Evolutionary conservation across 495 filamentous ascomycete genomes (phyloP).

Genomic region (Trichoderma erinaceum): DNA sequence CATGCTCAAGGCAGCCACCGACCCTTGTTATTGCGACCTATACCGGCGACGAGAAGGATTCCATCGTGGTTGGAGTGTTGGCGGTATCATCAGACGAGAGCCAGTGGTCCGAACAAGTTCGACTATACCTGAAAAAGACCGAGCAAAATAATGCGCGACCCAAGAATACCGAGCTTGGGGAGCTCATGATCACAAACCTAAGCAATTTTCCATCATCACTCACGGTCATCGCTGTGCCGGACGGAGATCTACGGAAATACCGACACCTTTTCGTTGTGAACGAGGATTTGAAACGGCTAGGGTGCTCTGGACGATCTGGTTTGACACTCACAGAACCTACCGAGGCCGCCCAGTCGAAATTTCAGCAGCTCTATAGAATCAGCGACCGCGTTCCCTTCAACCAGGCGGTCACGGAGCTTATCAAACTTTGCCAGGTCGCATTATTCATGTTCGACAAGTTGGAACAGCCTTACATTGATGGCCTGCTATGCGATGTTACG

Average conservation of each 20-base stretch:
- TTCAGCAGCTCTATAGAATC: slow-evolving; percentile 81
- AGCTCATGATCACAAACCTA: slow-evolving; percentile 89
- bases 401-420: slow-evolving; percentile 74
- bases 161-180: slow-evolving; percentile 77
- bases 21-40: slow-evolving; percentile 91
- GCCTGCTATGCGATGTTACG: slow-evolving; percentile 85
- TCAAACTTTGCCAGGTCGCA: slow-evolving; percentile 88
- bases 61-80: slow-evolving; percentile 70
- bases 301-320: slow-evolving; percentile 84
- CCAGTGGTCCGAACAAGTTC: slow-evolving; percentile 70
- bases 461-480: slow-evolving; percentile 84
- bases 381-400: slow-evolving; percentile 73
- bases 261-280: slow-evolving; percentile 88
- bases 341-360: slow-evolving; percentile 80
- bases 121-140: slow-evolving; percentile 80
- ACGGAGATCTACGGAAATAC: slow-evolving; percentile 76
- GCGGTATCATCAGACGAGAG: slow-evolving; percentile 76
- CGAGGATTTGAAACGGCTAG: slow-evolving; percentile 85
- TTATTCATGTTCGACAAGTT: slow-evolving; percentile 83
- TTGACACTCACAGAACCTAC: slow-evolving; percentile 71
- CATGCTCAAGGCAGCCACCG: slow-evolving; percentile 81
- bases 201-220: slow-evolving; percentile 82
- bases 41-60: slow-evolving; percentile 78
- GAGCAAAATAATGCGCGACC: slow-evolving; percentile 74
- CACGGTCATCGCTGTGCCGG: slow-evolving; percentile 81